Conservation (phyloP, 345 rosid species). For the Balakata baccata region DNA sequence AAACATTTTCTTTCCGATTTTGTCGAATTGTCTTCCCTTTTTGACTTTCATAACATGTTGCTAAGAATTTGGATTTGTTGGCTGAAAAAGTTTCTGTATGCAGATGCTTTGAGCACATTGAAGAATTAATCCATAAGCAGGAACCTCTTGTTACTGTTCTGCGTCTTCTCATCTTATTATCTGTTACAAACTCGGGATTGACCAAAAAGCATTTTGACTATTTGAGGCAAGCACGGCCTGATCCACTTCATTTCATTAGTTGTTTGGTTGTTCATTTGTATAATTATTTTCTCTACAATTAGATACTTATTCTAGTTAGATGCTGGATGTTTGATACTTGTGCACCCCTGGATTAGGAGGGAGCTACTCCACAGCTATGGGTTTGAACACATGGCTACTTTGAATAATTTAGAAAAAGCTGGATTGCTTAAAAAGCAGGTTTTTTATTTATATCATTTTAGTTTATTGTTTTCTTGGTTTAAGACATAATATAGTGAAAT, state of each 20-base stretch:
- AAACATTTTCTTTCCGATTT: background rate
- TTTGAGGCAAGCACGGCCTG: conserved; percentile 63
- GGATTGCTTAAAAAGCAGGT: conserved; percentile 96
- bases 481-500: conserved; percentile 1
- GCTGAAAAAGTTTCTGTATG: conserved; percentile 21
- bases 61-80: background rate
- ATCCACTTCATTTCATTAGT: background rate
- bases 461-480: conserved; percentile 14
- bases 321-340: conserved; percentile 12
- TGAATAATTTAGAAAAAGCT: conserved; percentile 85
- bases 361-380: conserved; percentile 98
- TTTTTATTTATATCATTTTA: conserved; percentile 29
- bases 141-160: conserved; percentile 76
- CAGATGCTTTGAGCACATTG: conserved; percentile 96
- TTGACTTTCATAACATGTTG: background rate
- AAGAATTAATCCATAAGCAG: conserved; percentile 95
- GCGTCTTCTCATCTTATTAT: conserved; percentile 72
- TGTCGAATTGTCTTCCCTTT: background rate
- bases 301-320: conserved; percentile 1
- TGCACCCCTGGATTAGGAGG: conserved; percentile 53
- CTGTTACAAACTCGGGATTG: conserved; percentile 83
- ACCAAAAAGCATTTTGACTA: conserved; percentile 89
- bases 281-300: background rate
- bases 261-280: background rate
- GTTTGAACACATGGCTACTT: conserved; percentile 79